phyloP scores from a whole-genome alignment of 2,329 filamentous ascomycete species.

The Ramichloridium luteum region DNA sequence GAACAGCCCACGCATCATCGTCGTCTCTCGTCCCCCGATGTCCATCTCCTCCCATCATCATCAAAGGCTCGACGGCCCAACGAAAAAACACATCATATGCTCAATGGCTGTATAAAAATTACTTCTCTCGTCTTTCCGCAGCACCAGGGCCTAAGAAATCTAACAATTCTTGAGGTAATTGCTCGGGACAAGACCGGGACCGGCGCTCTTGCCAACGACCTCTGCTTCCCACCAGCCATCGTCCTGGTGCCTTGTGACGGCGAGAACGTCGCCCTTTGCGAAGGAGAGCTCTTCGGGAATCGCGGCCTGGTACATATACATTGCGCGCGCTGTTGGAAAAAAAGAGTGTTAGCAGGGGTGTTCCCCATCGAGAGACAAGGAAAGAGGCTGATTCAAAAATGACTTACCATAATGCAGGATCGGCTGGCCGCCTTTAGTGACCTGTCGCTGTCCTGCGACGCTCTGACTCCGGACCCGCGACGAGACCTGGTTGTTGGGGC shows the following conservation, averaged over 20 bases:
- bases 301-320: constrained; percentile 88
- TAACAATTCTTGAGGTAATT: constrained; percentile 53
- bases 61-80: too few species aligned
- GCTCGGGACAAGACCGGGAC: constrained; percentile 50
- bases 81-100: too few species aligned
- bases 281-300: constrained; percentile 94
- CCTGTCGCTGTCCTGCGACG: constrained; percentile 72
- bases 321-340: constrained; percentile 52
- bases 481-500: constrained; percentile 25
- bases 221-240: constrained; percentile 99
- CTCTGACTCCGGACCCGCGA: constrained; percentile 61
- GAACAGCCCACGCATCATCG: too few species aligned
- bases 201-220: constrained; percentile 52
- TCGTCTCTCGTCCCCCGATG: too few species aligned
- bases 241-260: constrained; percentile 81
- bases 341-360: neutral
- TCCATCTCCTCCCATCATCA: too few species aligned
- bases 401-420: constrained; percentile 89
- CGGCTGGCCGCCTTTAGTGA: constrained; percentile 71
- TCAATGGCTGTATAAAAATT: too few species aligned
- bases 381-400: too few species aligned
- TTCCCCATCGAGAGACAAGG: neutral
- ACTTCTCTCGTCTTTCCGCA: too few species aligned
- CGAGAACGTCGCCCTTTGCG: constrained; percentile 79
- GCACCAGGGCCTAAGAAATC: too few species aligned